Conservation (phyloP, 225 moss, liverwort and hornwort genomes). For the Rhytidiadelphus loreus region DNA sequence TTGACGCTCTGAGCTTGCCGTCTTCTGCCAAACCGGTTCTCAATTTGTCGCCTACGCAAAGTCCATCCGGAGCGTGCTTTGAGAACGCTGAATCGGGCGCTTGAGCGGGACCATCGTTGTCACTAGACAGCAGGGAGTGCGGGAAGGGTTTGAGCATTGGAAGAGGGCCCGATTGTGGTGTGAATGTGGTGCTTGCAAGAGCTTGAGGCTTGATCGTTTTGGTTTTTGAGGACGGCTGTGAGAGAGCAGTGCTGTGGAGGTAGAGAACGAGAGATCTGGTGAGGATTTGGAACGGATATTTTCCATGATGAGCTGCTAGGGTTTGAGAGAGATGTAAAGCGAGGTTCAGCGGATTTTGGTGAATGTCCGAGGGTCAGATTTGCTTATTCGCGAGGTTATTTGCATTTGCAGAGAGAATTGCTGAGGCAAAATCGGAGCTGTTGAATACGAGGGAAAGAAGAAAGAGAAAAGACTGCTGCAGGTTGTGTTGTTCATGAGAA, state of each 20-base stretch:
- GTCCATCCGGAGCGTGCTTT: not conserved
- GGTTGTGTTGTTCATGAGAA: conserved; percentile 39
- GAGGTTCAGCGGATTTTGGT: not conserved
- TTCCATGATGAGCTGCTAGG: conserved; percentile 10
- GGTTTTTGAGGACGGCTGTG: conserved; percentile 15
- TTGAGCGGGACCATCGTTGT: not conserved
- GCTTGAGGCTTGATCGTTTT: not conserved
- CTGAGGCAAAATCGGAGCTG: conserved; percentile 7
- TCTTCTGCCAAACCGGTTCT: not conserved
- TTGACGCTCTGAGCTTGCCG: not conserved
- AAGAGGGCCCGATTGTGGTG: not conserved
- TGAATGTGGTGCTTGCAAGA: not conserved
- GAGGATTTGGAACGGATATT: conserved; percentile 12
- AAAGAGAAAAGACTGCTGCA: conserved; percentile 17
- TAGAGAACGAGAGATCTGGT: conserved; percentile 15
- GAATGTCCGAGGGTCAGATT: conserved; percentile 3
- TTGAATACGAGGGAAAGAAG: conserved; percentile 2
- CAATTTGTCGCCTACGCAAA: not conserved
- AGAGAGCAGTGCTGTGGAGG: conserved; percentile 18
- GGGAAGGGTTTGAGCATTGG: conserved; percentile 7
- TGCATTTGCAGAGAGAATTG: conserved; percentile 19
- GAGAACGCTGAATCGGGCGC: not conserved
- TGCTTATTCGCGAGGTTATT: conserved; percentile 13
- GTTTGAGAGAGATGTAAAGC: not conserved
- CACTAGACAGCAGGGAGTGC: not conserved